A percentile compares a stretch with the other conserved stretches of the same genome.
Conservation (phyloP, 2,329 filamentous ascomycete genomes). For the Fusarium avenaceum region DNA sequence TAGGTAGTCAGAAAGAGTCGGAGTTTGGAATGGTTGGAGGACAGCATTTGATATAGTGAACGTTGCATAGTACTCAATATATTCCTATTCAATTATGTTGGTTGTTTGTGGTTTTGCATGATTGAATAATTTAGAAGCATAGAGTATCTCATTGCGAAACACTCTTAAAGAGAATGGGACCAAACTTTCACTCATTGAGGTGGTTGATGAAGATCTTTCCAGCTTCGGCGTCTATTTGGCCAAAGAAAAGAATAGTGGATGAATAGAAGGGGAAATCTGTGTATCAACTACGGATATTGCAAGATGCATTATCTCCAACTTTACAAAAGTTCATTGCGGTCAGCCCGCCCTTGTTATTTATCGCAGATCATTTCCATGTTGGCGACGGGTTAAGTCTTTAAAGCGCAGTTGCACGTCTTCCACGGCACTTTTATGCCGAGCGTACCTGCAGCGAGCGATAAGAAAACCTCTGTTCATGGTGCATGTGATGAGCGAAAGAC, state of each 20-base stretch:
- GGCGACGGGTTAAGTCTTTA: not conserved
- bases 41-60: not conserved
- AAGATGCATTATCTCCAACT: not conserved
- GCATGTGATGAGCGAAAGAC: not conserved
- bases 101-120: too few species aligned
- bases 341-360: not conserved
- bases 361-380: constrained; percentile 12
- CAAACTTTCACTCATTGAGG: too few species aligned
- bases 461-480: not conserved
- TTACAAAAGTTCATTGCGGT: constrained; percentile 11
- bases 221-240: too few species aligned
- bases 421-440: constrained; percentile 22
- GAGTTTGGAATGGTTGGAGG: not conserved
- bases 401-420: not conserved
- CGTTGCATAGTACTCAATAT: too few species aligned
- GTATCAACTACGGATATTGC: not conserved
- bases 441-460: constrained; percentile 6
- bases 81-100: too few species aligned
- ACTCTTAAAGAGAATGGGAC: too few species aligned
- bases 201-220: fast-evolving
- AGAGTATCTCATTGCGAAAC: too few species aligned
- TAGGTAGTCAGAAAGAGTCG: not conserved
- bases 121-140: too few species aligned
- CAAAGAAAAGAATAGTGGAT: not conserved
- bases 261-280: not conserved